Percentiles rank a stretch among this genome's conserved stretches.
Conservation (phyloP, 2,329 filamentous ascomycete species). For the Lasiodiplodia sp. region DNA sequence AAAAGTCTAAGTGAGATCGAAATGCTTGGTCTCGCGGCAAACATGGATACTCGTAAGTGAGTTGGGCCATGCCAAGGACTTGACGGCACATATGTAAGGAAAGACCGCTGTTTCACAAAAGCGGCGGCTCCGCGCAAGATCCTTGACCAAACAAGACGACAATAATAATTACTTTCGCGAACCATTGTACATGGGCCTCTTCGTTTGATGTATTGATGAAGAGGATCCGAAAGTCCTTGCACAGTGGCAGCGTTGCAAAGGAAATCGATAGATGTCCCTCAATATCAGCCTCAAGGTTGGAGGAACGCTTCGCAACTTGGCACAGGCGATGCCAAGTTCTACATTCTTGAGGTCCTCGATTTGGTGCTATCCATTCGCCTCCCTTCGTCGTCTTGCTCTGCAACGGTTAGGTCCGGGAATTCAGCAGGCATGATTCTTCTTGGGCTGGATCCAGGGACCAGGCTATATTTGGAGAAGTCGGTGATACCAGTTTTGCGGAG, state of each 20-base stretch:
- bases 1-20: constrained; percentile 6
- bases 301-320: constrained; percentile 16
- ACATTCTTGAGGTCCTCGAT: constrained; percentile 35
- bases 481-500: constrained; percentile 69
- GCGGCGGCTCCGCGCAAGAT: background rate
- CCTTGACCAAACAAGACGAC: background rate
- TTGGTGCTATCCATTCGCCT: constrained; percentile 70
- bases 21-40: constrained; percentile 29
- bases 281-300: background rate
- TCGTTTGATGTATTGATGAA: background rate
- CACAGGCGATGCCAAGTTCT: constrained; percentile 1
- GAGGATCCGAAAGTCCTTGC: background rate
- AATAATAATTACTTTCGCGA: background rate
- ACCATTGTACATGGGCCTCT: background rate
- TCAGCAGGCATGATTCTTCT: constrained; percentile 78
- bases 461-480: constrained; percentile 76
- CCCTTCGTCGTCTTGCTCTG: constrained; percentile 83
- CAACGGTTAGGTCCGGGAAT: constrained; percentile 74
- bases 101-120: background rate
- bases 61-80: constrained; percentile 4
- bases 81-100: constrained; percentile 21
- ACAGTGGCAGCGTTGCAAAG: background rate
- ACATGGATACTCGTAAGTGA: background rate
- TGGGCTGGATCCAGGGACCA: constrained; percentile 70
- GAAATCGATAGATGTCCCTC: background rate